phyloP scores from a whole-genome alignment of 2,329 filamentous ascomycete species.

The Sporothrix luriei region DNA sequence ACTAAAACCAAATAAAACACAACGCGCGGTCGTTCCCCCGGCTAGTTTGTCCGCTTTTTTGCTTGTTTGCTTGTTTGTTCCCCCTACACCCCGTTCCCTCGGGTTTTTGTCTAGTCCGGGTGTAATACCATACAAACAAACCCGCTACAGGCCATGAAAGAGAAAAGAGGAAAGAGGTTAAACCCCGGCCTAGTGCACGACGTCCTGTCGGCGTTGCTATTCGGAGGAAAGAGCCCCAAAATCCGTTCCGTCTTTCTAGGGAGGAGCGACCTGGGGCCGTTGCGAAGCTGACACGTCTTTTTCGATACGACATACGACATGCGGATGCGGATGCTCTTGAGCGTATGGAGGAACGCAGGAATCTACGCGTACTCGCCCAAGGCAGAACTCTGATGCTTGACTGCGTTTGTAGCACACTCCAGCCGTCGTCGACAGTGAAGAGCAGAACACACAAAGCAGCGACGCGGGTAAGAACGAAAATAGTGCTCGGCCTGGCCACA shows the following conservation, averaged over 20 bases:
- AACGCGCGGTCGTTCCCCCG: conserved; percentile 5
- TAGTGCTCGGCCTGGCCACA: not conserved
- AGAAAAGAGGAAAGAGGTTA: too few species aligned
- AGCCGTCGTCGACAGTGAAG: not conserved
- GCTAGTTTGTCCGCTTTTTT: not conserved
- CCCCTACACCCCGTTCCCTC: not conserved
- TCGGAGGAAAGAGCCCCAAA: conserved; percentile 13
- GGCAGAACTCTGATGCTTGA: too few species aligned
- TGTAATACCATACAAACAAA: not conserved
- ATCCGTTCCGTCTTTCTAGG: not conserved
- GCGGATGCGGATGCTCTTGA: too few species aligned
- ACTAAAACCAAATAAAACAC: not conserved
- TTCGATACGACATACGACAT: too few species aligned
- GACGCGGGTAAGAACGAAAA: not conserved
- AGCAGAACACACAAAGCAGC: not conserved
- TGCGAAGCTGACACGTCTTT: too few species aligned
- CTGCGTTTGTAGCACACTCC: too few species aligned
- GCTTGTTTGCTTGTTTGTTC: too few species aligned
- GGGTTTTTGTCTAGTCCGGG: not conserved
- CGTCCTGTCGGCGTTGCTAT: not conserved
- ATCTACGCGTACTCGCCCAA: not conserved
- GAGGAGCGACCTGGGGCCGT: too few species aligned
- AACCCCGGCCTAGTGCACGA: too few species aligned
- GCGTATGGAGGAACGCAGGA: too few species aligned
- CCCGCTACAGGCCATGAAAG: not conserved